Conservation (phyloP, 768 basidiomycete genomes). For the Xerocomellus chrysenteron region DNA sequence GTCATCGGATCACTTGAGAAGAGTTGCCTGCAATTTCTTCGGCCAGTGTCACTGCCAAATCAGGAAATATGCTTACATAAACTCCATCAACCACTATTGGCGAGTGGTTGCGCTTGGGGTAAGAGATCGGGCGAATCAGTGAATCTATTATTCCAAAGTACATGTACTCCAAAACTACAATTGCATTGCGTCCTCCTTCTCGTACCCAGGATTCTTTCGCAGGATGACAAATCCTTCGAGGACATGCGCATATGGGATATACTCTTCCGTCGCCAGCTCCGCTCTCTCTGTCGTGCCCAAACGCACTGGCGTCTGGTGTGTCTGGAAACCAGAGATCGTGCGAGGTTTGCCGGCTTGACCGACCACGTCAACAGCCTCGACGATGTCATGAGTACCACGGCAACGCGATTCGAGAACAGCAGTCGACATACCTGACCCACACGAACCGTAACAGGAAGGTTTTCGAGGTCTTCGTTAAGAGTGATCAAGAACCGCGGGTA, state of each 20-base stretch:
- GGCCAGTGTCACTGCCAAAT: background rate
- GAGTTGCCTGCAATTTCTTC: background rate
- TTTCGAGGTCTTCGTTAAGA: constrained; percentile 87
- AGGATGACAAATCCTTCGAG: constrained; percentile 92
- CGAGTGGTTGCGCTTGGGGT: too few relatives aligned
- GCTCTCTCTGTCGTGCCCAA: constrained; percentile 92
- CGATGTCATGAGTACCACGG: background rate
- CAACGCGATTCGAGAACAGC: background rate
- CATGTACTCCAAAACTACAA: constrained; percentile 39
- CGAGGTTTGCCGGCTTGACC: constrained; percentile 97
- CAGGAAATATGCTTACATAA: background rate
- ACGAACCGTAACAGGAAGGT: constrained; percentile 85
- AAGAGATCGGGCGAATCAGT: background rate
- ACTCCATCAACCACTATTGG: too few relatives aligned
- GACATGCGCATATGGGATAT: constrained; percentile 83
- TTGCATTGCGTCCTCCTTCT: constrained; percentile 85
- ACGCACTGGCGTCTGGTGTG: constrained; percentile 94
- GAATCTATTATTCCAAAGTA: constrained; percentile 4
- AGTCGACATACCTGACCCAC: constrained; percentile 75
- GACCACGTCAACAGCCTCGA: constrained; percentile 91
- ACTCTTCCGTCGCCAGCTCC: constrained; percentile 97
- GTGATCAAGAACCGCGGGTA: constrained; percentile 98
- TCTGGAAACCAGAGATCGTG: constrained; percentile 98
- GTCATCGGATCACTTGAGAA: constrained; percentile 2
- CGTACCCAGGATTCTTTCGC: constrained; percentile 89